Base-by-base conservation (phyloP, 768 basidiomycete genomes). In the Pisolithus tinctorius region DNA sequence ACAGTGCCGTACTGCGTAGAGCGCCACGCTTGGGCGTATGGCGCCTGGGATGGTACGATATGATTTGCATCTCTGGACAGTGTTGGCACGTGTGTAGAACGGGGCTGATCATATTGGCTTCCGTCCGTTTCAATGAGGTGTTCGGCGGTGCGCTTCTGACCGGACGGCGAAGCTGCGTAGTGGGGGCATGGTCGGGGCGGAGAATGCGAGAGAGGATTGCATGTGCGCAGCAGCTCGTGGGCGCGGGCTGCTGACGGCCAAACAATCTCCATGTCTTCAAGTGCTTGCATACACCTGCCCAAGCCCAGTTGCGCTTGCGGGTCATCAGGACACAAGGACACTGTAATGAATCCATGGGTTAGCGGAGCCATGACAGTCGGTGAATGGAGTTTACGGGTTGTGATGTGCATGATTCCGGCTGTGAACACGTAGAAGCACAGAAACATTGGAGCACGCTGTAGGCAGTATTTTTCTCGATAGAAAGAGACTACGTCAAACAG, bases 181-280 rank as follows among this genome's bases (percentile, higher is more conserved):
- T 8, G 53, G 41, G 45, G 49, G 5, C 31, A 29, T 49, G 56
- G 37, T 43, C 47, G n/a, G 16, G 9, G 6, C 7, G 36, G 9
- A 27, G 31, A 2, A 20, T 8, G 17, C 23, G 45, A 44, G 20
- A 47, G 38, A 30, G 30, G 51, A 46, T 48, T 45, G 20, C 30
- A 48, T 25, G 25, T 25, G 30, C 13, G 55, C 31, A 91, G 75
- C 17, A 91, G 80, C 60, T 86, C 83, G 47, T 82, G 74, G 4
- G 86, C 86, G 16, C 88, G 82, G 9, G 74, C 81, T 3, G 88
- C 88, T 54, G 81, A 81, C 0, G 88, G 88, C 88, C 88, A 91
- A 25, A 84, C 71, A 36, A 76, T 69, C 47, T 81, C 76, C 82
- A 90, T 86, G 20, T 72, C 74, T 47, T 74, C 70, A 27, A 91